Percentiles rank a stretch among this genome's conserved stretches.
phyloP scores from a whole-genome alignment of 768 basidiomycete genomes.

The Rubroboletus satanas region DNA sequence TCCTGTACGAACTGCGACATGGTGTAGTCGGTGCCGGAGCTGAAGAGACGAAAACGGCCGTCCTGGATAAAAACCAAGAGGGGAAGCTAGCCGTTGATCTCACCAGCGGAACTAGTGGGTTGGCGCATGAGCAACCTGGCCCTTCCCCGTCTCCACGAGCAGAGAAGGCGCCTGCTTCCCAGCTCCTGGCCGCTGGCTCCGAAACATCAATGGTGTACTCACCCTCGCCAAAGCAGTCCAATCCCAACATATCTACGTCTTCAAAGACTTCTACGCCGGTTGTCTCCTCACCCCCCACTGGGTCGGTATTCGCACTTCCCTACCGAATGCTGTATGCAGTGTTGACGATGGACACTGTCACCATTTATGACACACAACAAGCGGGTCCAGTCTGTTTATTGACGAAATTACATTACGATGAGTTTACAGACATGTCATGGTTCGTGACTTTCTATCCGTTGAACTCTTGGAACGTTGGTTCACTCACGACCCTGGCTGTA shows the following conservation, averaged over 20 bases:
- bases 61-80: constrained; percentile 65
- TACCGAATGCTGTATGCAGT: constrained; percentile 96
- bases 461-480: neutral
- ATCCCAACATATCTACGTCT: constrained; percentile 9
- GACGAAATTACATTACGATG: constrained; percentile 93
- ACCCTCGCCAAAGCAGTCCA: constrained; percentile 16
- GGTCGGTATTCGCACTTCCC: constrained; percentile 81
- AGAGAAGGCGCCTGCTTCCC: constrained; percentile 17
- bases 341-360: constrained; percentile 92
- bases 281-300: constrained; percentile 45
- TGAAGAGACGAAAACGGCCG: constrained; percentile 50
- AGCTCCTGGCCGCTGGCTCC: constrained; percentile 2
- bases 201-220: constrained; percentile 8
- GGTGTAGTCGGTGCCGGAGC: constrained; percentile 39
- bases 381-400: constrained; percentile 86
- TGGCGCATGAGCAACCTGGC: constrained; percentile 6
- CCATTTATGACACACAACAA: constrained; percentile 97
- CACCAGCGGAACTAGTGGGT: constrained; percentile 32
- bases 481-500: neutral
- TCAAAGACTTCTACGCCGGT: constrained; percentile 21
- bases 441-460: constrained; percentile 38
- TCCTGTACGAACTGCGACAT: constrained; percentile 85
- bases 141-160: constrained; percentile 10
- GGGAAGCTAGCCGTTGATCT: constrained; percentile 60
- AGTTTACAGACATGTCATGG: constrained; percentile 97